Base-by-base conservation (phyloP, 108 stramenopile species). In the Cyclostephanos tholiformis region DNA sequence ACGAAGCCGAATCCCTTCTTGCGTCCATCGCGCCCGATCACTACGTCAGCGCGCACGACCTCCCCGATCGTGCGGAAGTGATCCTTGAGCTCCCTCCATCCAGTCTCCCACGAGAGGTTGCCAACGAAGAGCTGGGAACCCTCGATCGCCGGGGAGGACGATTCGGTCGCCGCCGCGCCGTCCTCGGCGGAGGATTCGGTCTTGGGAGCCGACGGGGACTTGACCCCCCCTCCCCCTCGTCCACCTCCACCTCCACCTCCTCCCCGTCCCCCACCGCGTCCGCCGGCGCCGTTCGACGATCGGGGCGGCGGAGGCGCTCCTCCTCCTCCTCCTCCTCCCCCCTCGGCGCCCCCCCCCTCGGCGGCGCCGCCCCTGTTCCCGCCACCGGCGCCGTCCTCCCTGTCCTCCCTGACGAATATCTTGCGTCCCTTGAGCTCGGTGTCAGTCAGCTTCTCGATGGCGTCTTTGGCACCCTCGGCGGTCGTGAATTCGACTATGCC, bases 1-100 rank as follows among this genome's bases (percentile, higher is more conserved):
- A n/a, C n/a, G n/a, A n/a, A n/a, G n/a, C n/a, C n/a, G n/a, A n/a
- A n/a, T n/a, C n/a, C n/a, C n/a, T n/a, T n/a, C n/a, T n/a, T n/a
- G n/a, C n/a, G n/a, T n/a, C n/a, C n/a, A n/a, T n/a, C n/a, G n/a
- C n/a, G n/a, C n/a, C n/a, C n/a, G n/a, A n/a, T n/a, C n/a, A n/a
- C n/a, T n/a, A n/a, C n/a, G n/a, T 53, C 52, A 19, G 52, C 52
- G 6, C 57, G 57, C 0, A 95, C 91, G 51, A 97, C 91, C 69
- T 93, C 90, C 29, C 97, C 97, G 57, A 88, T 90, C 27, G 60
- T 67, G 56, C 92, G 84, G 95, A 97, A 96, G 83, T 97, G 95
- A 81, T 97, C 95, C 82, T 97, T 97, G 35, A 98, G 82, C 72
- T 92, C 93, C 75, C 97, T 95, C 95, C 96, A 97, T 51, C 81